Conservation (phyloP, 495 filamentous ascomycete species). For the Trichoderma asperelloides region DNA sequence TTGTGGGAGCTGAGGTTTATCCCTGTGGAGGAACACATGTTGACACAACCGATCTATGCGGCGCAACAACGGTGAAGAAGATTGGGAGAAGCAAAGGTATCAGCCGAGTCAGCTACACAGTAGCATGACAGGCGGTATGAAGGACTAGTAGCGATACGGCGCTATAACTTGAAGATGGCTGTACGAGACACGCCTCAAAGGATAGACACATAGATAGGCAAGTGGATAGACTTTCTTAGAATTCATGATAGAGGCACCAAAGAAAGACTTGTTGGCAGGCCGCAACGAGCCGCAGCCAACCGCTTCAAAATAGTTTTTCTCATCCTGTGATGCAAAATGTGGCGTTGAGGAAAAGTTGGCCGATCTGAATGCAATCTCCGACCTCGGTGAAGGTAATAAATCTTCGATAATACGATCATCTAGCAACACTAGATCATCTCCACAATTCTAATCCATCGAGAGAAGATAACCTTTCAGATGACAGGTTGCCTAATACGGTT, state of each 20-base stretch:
- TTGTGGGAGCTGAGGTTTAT: constrained; percentile 50
- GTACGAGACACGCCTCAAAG: neutral
- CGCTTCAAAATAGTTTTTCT: neutral
- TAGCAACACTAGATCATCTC: neutral
- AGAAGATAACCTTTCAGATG: neutral
- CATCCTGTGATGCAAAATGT: neutral
- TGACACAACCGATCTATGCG: constrained; percentile 39
- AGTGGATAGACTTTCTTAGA: neutral
- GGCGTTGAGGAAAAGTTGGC: neutral
- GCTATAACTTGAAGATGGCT: neutral
- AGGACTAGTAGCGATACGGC: neutral
- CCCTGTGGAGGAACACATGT: constrained; percentile 63
- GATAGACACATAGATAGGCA: neutral
- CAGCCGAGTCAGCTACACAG: constrained; percentile 44
- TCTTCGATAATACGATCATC: neutral
- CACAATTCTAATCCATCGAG: neutral
- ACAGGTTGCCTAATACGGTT: neutral
- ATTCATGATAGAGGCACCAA: neutral
- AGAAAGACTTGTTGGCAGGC: neutral
- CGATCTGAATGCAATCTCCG: neutral
- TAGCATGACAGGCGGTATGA: constrained; percentile 19
- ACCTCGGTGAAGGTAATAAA: neutral
- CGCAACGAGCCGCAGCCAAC: neutral
- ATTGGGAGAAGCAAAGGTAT: constrained; percentile 48
- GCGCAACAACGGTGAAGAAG: constrained; percentile 49